Evolutionary conservation across 164 flowering plant genomes (phyloP), one percentile per base, ranked within the genome.

Genomic region (Magnolia sinica): DNA sequence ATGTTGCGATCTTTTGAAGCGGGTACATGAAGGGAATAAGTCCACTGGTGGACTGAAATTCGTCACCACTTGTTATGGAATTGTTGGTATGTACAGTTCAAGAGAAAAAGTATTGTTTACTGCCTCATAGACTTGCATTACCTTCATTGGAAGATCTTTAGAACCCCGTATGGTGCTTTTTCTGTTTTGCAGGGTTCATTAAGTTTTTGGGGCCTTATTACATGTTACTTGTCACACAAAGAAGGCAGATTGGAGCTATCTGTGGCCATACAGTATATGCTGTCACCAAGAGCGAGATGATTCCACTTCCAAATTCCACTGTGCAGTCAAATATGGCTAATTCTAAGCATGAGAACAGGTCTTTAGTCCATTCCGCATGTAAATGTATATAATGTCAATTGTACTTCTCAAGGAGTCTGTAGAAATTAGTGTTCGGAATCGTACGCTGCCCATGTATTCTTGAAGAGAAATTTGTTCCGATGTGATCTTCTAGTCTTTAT

Each of bases 261-360:
- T 90, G 94, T 83, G 98, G 97, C 75, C 99, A 96, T 78, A 70
- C 89, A 73, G 80, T 96, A 23, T 96, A 93, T 87, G 86, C 91
- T 13, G 78, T 96, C 55, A 65, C 90, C 73, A 90, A 94, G 85
- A 94, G 92, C 87, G 87, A 89, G 87, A 93, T 94, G 90, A 87
- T 96, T 71, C 88, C 91, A 5, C 83, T 96, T 76, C 94, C 95
- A 65, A 79, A 89, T 85, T 79, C 96, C 80, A 55, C 92, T 82
- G 84, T 84, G 82, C 88, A 55, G 75, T 80, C 89, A 72, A 85
- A 87, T 86, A 82, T 92, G 95, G 91, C 84, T 85, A 59, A 82
- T 86, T 89, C 93, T 88, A 94, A 87, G 85, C 85, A 87, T 84
- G 99, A 96, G 86, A 90, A 92, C 94, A 96, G 99, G 99, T 96